A percentile compares a stretch with the other conserved stretches of the same genome.
phyloP scores from a whole-genome alignment of 1,284 basidiomycete species.

The Sanguinoderma infundibulare region DNA sequence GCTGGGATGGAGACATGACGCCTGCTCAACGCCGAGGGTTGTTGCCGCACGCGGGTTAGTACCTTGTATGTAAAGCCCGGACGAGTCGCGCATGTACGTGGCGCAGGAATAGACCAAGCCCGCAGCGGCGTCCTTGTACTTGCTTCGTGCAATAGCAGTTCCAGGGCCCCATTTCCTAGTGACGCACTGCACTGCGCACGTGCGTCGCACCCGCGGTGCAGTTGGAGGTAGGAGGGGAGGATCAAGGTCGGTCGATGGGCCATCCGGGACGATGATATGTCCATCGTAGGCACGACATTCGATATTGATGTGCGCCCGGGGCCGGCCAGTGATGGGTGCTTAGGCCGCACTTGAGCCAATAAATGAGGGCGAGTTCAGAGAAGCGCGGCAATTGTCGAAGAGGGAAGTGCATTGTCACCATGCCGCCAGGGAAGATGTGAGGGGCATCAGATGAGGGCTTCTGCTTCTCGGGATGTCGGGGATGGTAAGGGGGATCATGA shows the following conservation, averaged over 20 bases:
- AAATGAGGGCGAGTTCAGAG: background rate
- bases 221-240: background rate
- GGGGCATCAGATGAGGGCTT: background rate
- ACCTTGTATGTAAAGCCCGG: background rate
- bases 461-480: background rate
- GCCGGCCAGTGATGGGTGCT: background rate
- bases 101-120: background rate
- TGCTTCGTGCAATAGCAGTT: background rate
- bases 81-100: background rate
- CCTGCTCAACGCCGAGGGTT: conserved; percentile 19
- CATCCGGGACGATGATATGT: background rate
- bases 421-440: background rate
- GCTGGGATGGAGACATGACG: conserved; percentile 43
- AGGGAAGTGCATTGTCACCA: background rate
- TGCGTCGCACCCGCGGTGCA: background rate
- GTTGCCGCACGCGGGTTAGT: background rate
- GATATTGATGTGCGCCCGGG: background rate
- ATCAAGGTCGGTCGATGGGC: background rate
- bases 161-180: background rate
- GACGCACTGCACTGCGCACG: background rate
- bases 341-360: background rate
- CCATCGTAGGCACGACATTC: background rate
- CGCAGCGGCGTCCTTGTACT: background rate
- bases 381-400: background rate
- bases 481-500: background rate